Percentiles rank a stretch among this genome's conserved stretches.
These are phyloP conservation scores for Penicillium angulare DNA, from an alignment of 495 filamentous ascomycete genomes.

Conservation along the genomic window DNA sequence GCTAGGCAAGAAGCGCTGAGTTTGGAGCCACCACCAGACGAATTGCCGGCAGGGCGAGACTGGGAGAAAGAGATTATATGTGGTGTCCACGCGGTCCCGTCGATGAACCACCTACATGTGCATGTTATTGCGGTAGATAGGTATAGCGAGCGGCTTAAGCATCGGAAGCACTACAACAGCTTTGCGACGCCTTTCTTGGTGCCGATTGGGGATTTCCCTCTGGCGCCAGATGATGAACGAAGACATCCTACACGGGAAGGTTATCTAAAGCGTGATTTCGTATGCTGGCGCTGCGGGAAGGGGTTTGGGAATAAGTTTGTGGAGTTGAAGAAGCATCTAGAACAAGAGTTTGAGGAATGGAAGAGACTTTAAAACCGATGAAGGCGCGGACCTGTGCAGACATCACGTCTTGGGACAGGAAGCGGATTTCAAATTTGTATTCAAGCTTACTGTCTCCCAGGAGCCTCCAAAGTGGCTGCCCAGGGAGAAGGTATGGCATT, in stretches of 20 bases:
- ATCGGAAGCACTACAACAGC: slow-evolving; percentile 88
- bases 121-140: slow-evolving; percentile 81
- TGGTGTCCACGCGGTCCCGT: slow-evolving; percentile 84
- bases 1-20: slow-evolving; percentile 55
- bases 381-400: slow-evolving; percentile 2
- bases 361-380: slow-evolving; percentile 54
- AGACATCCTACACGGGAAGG: slow-evolving; percentile 52
- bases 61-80: slow-evolving; percentile 74
- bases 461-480: slow-evolving; percentile 1
- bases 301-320: slow-evolving; percentile 71
- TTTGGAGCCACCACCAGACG: slow-evolving; percentile 37
- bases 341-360: slow-evolving; percentile 79
- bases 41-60: slow-evolving; percentile 68
- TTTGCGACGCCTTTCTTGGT: slow-evolving; percentile 90
- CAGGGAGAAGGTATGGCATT: slow-evolving; percentile 3
- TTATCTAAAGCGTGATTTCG: slow-evolving; percentile 61
- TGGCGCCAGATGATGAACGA: slow-evolving; percentile 59
- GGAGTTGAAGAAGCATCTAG: slow-evolving; percentile 76
- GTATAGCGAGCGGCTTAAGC: slow-evolving; percentile 65
- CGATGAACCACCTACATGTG: slow-evolving; percentile 89
- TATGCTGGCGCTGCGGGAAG: slow-evolving; percentile 83
- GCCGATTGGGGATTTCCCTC: slow-evolving; percentile 74
- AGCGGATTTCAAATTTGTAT: slow-evolving; percentile 11
- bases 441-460: slow-evolving; percentile 1
- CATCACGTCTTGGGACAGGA: slow-evolving; percentile 8